Conservation (phyloP, 2,329 filamentous ascomycete species). For the Fusarium tanahbumbuense region DNA sequence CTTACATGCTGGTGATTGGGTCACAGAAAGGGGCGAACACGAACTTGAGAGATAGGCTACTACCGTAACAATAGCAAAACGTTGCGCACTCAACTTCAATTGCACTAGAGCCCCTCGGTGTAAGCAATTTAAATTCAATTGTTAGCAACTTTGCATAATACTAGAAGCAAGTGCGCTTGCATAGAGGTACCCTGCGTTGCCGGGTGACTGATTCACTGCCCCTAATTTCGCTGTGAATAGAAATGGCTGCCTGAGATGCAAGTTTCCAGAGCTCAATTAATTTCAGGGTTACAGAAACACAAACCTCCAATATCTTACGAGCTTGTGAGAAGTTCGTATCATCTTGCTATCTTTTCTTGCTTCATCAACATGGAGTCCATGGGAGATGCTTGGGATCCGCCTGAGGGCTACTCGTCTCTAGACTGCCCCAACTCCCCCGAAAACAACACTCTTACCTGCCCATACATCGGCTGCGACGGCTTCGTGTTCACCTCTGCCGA, state of each 20-base stretch:
- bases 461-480: constrained; percentile 44
- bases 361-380: background rate
- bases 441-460: constrained; percentile 35
- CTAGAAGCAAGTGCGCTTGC: background rate
- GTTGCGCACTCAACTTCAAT: background rate
- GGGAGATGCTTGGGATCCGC: background rate
- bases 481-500: constrained; percentile 30
- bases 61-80: background rate
- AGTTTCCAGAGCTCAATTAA: background rate
- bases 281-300: background rate
- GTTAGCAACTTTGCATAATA: accelerated
- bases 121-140: background rate
- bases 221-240: background rate
- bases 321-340: accelerated
- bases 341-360: background rate
- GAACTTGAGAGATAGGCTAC: background rate
- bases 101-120: background rate
- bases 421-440: constrained; percentile 29
- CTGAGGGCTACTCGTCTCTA: constrained; percentile 23
- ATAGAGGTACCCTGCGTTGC: background rate
- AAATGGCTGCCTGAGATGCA: background rate
- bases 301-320: background rate
- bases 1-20: background rate
- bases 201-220: background rate
- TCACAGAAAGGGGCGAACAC: background rate